Base-by-base conservation (phyloP, 805 yeast species). In the Saturnispora kantuleensis region DNA sequence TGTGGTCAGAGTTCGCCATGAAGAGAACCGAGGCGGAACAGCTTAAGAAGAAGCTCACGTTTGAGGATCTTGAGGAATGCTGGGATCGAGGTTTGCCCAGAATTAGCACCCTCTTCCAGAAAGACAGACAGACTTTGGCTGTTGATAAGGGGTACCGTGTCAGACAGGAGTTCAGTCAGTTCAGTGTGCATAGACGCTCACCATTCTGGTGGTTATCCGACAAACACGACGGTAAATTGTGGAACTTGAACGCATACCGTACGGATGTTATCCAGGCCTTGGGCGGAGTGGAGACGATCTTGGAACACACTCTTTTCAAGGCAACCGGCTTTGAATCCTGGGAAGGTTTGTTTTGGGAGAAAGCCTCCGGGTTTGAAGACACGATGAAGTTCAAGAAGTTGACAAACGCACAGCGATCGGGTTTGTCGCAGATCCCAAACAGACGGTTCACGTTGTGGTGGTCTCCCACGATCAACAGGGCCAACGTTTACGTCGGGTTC, bases 301-400 rank as follows among this genome's bases (percentile, higher is more conserved):
- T 93, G 48, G 97, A 90, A 56, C 99, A 93, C 56, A 88, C 97
- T 0, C 64, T 93, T 38, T 93, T 93, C 69, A 87, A 84, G 59
- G 99, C 95, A 10, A 93, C 99, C 1, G 99, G 98, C 0, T 93
- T 93, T 58, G 95, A 84, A 53, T 84, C 94, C 8, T 93, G 98
- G 98, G 99, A 93, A 66, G 97, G 98, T 4, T 68, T 93, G 21
- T 93, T 93, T 63, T 93, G 99, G 99, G 98, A 93, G 58, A 89
- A 89, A 59, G 95, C 95, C 0, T 81, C 95, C 26, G 98, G 98
- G 0, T 93, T 89, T 60, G 99, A 93, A 62, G 98, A 93, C 56
- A 84, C 96, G 0, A 74, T 93, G 75, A 90, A 89, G 60, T 85
- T 88, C 64, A 88, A 89, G 62, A 93, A 90, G 59, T 73, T 93